Conservation (phyloP, 352 stramenopile genomes). For the Salisapilia sapeloensis region DNA sequence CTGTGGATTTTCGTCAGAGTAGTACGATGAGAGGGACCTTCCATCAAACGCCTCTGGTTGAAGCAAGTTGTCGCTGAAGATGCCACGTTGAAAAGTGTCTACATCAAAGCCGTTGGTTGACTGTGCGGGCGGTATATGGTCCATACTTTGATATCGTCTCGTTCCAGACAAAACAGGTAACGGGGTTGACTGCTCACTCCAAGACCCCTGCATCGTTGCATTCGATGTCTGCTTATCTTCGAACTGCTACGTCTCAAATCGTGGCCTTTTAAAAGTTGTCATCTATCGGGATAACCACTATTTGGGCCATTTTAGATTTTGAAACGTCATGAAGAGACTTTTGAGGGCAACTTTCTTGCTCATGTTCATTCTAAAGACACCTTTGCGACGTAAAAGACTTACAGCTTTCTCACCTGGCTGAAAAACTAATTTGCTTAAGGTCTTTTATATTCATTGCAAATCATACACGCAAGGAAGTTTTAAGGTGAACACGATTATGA, state of each 20-base stretch:
- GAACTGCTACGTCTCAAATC: not conserved
- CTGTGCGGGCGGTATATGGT: slow-evolving; percentile 2
- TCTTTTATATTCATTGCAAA: too few relatives aligned
- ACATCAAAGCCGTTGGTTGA: slow-evolving; percentile 1
- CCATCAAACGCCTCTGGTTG: not conserved
- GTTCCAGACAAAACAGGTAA: not conserved
- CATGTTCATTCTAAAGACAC: slow-evolving; percentile 3
- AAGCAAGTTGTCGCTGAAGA: slow-evolving; percentile 8
- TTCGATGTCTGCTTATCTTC: slow-evolving; percentile 6
- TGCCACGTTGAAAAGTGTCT: slow-evolving; percentile 7
- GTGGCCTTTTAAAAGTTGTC: too few relatives aligned
- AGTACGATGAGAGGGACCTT: not conserved
- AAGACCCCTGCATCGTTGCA: slow-evolving; percentile 6
- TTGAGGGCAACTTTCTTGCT: slow-evolving; percentile 15
- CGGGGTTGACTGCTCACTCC: not conserved
- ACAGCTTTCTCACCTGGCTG: not conserved
- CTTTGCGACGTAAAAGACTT: not conserved
- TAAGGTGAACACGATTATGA: not conserved
- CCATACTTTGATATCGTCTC: slow-evolving; percentile 1
- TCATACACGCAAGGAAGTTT: too few relatives aligned
- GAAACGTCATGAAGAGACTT: slow-evolving; percentile 1
- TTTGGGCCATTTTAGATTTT: too few relatives aligned
- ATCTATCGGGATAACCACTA: too few relatives aligned
- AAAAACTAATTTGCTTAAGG: too few relatives aligned
- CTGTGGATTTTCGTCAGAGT: not conserved